Evolutionary conservation across 305 asterid species (phyloP), one percentile per base, ranked within the genome.

Genomic region (Stenogyne calaminthoides): DNA sequence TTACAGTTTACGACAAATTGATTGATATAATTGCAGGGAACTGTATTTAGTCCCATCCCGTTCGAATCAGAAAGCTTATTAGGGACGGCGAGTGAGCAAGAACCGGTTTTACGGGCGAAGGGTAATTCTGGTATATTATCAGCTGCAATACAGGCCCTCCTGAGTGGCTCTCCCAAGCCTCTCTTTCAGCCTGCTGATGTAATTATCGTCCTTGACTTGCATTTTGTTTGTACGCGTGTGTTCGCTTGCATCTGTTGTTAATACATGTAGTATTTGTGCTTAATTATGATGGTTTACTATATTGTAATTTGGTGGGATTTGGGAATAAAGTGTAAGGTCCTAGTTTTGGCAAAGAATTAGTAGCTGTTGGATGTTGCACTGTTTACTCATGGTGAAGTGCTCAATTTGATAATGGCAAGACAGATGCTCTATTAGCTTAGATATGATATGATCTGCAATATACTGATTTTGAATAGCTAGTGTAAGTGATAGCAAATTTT

Each of bases 181-280:
- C 76, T 86, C 73, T 76, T 90, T 54, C 86, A 75, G 79, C 92
- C 92, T 2, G 80, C 84, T 63, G 89, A 89, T 76, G 99, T 91
- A 83, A 85, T 61, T 47, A 9, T 77, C 32, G 18, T 25, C 49
- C 42, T 8, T 6, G 64, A 10, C 37, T 40, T 64, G 58, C 51
- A n/a, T 25, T 71, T 64, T 76, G 54, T 78, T 11, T 39, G 25
- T 46, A 8, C 4, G 42, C 20, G 3, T 58, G 19, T 52, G 3
- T n/a, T 10, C 37, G 32, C 56, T 72, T 62, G 52, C 51, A 47
- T n/a, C 19, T 22, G 57, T 65, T 19, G 64, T 54, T 27, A n/a
- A n/a, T n/a, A n/a, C n/a, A n/a, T n/a, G n/a, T n/a, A n/a, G n/a
- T n/a, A n/a, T n/a, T n/a, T n/a, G n/a, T n/a, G n/a, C n/a, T n/a